Percentiles rank a stretch among this genome's conserved stretches.
Evolutionary conservation across 23 red algal species (phyloP).

Genomic region (Gracilaria caudata): DNA sequence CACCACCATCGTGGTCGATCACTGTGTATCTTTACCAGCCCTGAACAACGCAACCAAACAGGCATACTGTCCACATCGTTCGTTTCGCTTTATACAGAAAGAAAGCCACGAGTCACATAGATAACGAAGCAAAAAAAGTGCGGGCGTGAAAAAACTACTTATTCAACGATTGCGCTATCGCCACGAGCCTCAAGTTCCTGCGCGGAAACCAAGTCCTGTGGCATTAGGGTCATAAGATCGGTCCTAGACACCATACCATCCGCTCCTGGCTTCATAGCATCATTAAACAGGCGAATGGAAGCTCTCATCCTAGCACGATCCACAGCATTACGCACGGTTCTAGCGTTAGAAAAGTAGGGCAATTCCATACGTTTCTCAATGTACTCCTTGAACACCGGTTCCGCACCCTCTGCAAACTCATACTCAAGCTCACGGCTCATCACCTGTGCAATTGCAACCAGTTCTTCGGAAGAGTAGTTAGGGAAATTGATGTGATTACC

Average conservation of each 20-base stretch:
- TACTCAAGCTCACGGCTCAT: constrained; percentile 83
- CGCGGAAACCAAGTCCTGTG: constrained; percentile 83
- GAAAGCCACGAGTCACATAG: neutral
- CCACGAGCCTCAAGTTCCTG: constrained; percentile 86
- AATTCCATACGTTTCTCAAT: constrained; percentile 96
- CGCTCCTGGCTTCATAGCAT: constrained; percentile 71
- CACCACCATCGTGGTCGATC: too few relatives aligned
- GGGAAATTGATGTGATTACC: constrained; percentile 97
- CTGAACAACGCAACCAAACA: neutral
- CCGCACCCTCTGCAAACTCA: constrained; percentile 67
- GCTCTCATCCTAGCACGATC: constrained; percentile 96
- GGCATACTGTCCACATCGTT: neutral
- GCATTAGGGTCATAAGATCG: constrained; percentile 82
- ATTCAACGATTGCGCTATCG: constrained; percentile 89
- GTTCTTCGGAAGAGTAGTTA: constrained; percentile 87
- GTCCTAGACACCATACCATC: constrained; percentile 79
- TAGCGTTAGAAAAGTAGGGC: constrained; percentile 99
- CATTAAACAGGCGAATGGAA: constrained; percentile 97
- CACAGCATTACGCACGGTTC: constrained; percentile 96
- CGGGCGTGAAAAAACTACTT: neutral
- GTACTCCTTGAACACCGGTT: constrained; percentile 71
- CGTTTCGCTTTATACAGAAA: neutral
- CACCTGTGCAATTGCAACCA: constrained; percentile 94
- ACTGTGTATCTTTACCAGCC: too few relatives aligned
- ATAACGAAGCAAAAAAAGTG: neutral